phyloP scores from a whole-genome alignment of 176 grass and related monocot genomes.

The Cenchrus fungigraminus region DNA sequence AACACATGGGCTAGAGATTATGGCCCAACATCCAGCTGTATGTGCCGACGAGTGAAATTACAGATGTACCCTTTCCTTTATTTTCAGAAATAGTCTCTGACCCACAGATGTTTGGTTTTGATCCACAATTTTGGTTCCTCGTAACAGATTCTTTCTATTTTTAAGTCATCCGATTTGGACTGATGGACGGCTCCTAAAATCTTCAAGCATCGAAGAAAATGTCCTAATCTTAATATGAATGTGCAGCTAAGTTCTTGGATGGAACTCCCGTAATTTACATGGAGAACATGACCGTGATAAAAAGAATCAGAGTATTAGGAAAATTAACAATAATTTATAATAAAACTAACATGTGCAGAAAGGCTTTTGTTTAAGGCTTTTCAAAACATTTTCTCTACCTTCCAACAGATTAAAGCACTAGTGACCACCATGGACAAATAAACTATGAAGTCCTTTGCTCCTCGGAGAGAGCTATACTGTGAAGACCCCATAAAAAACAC shows the following conservation, averaged over 20 bases:
- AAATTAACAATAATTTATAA: conserved; percentile 20
- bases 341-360: background rate
- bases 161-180: too few relatives aligned
- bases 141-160: too few relatives aligned
- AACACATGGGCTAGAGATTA: too few relatives aligned
- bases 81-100: too few relatives aligned
- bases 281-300: background rate
- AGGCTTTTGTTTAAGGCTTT: conserved; percentile 21
- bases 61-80: too few relatives aligned
- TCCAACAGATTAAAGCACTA: conserved; percentile 3
- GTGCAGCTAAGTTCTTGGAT: background rate
- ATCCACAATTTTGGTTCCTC: too few relatives aligned
- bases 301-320: background rate
- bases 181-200: too few relatives aligned
- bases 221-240: background rate
- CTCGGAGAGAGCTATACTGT: conserved; percentile 6
- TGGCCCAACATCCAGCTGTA: too few relatives aligned
- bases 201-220: too few relatives aligned
- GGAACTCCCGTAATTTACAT: background rate
- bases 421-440: conserved; percentile 15
- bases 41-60: too few relatives aligned
- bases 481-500: background rate
- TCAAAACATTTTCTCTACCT: background rate
- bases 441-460: background rate
- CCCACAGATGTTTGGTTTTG: too few relatives aligned